A percentile compares a stretch with the other conserved stretches of the same genome.
phyloP scores from a whole-genome alignment of 306 rosid genomes.

The Datisca glomerata region DNA sequence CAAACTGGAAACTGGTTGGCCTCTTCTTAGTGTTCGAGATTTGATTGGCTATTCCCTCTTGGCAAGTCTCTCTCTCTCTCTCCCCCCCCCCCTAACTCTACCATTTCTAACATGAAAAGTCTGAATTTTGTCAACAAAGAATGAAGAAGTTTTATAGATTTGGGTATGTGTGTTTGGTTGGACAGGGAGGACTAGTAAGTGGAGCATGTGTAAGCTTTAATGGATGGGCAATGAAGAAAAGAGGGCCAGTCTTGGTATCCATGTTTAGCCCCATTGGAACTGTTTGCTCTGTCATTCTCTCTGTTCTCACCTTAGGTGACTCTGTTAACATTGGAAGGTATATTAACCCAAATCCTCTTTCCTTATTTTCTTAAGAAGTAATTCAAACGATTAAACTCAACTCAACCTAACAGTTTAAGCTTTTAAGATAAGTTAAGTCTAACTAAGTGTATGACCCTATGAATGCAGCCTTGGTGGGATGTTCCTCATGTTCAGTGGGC shows the following conservation, averaged over 20 bases:
- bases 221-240: conserved; percentile 85
- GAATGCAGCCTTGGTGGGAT: conserved; percentile 64
- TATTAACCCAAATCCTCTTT: background rate
- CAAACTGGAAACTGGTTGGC: conserved; percentile 29
- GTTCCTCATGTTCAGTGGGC: conserved; percentile 80
- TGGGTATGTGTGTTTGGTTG: background rate
- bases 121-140: too few relatives aligned
- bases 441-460: background rate
- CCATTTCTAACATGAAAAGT: too few relatives aligned
- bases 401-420: background rate
- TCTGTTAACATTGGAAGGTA: conserved; percentile 56
- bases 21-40: conserved; percentile 25
- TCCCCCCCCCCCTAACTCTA: conserved; percentile 1
- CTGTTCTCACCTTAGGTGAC: conserved; percentile 34
- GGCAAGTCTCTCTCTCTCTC: conserved; percentile 25
- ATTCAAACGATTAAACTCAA: background rate
- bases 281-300: conserved; percentile 56
- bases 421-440: too few relatives aligned
- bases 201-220: conserved; percentile 64
- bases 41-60: conserved; percentile 35
- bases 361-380: background rate
- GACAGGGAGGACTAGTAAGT: conserved; percentile 53
- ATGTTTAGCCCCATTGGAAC: conserved; percentile 76
- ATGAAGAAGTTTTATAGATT: too few relatives aligned
- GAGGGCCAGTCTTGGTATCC: conserved; percentile 84